Evolutionary conservation across 805 yeast genomes (phyloP).

Genomic region (Nakazawaea populi): DNA sequence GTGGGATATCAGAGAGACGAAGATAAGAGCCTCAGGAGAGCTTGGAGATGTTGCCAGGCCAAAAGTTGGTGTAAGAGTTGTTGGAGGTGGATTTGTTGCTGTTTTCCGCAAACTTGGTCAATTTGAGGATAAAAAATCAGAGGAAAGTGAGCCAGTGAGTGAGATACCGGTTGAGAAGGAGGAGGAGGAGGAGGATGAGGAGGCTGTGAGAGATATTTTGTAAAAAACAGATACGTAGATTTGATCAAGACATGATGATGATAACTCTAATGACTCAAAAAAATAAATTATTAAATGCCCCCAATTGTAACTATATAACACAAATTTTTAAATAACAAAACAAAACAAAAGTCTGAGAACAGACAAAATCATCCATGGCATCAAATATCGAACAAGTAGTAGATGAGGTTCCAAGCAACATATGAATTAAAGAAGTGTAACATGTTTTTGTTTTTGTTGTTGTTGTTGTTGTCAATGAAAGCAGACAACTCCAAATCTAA

Average conservation of each 20-base stretch:
- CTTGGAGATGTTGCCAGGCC: slow-evolving; percentile 42
- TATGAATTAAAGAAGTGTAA: no score
- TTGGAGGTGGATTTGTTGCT: slow-evolving; percentile 47
- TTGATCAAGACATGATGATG: neutral
- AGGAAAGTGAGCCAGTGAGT: neutral
- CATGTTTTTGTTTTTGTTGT: no score
- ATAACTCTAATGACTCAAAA: neutral
- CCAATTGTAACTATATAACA: neutral
- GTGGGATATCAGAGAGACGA: slow-evolving; percentile 41
- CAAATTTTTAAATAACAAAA: neutral
- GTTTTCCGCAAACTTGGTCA: slow-evolving; percentile 30
- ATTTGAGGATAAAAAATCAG: slow-evolving; percentile 15
- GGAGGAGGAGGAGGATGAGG: neutral
- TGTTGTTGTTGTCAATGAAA: no score
- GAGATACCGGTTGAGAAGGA: slow-evolving; percentile 13
- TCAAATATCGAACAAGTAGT: neutral
- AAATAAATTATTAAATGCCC: neutral
- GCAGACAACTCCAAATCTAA: neutral
- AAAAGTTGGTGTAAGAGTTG: slow-evolving; percentile 38
- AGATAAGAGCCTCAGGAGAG: slow-evolving; percentile 33
- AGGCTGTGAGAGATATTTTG: neutral
- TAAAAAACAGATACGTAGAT: no score
- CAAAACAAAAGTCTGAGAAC: neutral
- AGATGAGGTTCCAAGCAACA: no score
- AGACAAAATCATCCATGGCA: neutral